These are phyloP conservation scores for Calonectria montana DNA, from an alignment of 2,329 filamentous ascomycete genomes.

Conservation along the genomic window DNA sequence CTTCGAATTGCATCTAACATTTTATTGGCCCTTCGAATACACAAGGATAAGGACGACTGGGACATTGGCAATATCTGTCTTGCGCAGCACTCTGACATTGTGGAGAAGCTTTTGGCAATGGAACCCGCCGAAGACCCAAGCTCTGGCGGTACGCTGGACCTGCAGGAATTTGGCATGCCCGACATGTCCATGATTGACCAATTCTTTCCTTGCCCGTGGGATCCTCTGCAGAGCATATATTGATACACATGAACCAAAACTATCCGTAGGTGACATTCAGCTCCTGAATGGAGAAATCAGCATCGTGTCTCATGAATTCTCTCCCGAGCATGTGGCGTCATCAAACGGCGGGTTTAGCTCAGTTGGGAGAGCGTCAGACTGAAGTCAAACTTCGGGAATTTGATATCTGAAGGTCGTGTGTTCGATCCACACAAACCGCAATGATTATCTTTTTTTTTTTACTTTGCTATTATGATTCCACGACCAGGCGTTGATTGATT, in stretches of 20 bases:
- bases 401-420: no score
- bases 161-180: constrained; percentile 43
- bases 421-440: constrained; percentile 7
- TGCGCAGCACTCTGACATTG: constrained; percentile 57
- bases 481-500: neutral
- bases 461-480: neutral
- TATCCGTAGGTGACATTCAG: neutral
- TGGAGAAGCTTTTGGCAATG: constrained; percentile 55
- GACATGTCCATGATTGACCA: constrained; percentile 50
- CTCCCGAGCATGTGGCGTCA: neutral
- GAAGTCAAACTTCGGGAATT: no score
- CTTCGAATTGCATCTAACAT: constrained; percentile 57
- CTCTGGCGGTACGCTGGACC: constrained; percentile 27
- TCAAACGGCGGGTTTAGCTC: constrained; percentile 4
- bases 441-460: neutral
- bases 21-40: constrained; percentile 51
- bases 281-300: neutral
- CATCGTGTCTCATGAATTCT: neutral
- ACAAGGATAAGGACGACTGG: constrained; percentile 56
- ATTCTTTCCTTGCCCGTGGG: constrained; percentile 50
- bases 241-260: constrained; percentile 6
- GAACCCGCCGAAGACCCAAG: constrained; percentile 35
- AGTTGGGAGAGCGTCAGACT: no score
- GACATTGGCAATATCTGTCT: constrained; percentile 64
- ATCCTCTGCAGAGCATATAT: constrained; percentile 49